Conservation (phyloP, 2,329 filamentous ascomycete genomes). For the Aspergillus versicolor region DNA sequence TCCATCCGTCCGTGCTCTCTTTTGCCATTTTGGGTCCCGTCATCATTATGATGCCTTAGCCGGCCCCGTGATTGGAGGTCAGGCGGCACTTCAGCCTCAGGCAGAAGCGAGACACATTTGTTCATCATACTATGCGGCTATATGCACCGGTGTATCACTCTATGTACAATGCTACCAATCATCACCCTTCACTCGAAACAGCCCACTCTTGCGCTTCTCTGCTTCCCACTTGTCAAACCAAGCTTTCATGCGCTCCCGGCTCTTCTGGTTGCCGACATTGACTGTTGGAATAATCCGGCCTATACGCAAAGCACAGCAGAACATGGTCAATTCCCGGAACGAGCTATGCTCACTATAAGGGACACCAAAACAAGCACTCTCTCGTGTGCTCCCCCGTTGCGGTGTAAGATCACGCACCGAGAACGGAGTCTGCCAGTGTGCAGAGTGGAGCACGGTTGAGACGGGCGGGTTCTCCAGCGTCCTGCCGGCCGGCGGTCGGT, state of each 20-base stretch:
- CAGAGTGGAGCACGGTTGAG: constrained; percentile 62
- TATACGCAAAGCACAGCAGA: constrained; percentile 82
- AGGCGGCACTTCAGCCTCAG: neutral
- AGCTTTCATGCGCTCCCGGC: constrained; percentile 63
- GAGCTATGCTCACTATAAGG: constrained; percentile 96
- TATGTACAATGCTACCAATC: constrained; percentile 9
- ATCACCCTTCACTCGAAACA: constrained; percentile 49
- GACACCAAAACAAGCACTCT: constrained; percentile 87
- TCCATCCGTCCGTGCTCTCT: neutral
- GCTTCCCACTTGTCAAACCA: constrained; percentile 65
- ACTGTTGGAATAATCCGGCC: constrained; percentile 92
- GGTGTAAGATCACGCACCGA: constrained; percentile 69
- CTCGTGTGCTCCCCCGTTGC: constrained; percentile 77
- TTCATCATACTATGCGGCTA: neutral
- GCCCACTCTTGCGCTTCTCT: constrained; percentile 62
- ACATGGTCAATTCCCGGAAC: constrained; percentile 91
- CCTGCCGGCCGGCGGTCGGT: constrained; percentile 67
- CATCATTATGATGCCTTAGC: neutral
- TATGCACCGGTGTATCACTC: neutral
- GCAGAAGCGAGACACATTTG: neutral
- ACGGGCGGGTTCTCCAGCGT: constrained; percentile 64
- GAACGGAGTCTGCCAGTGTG: constrained; percentile 75
- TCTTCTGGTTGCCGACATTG: constrained; percentile 69
- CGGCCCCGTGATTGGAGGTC: constrained; percentile 2
- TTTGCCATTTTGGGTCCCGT: too few relatives aligned